Conservation (phyloP, 495 filamentous ascomycete species). For the Penicillium verhagenii region DNA sequence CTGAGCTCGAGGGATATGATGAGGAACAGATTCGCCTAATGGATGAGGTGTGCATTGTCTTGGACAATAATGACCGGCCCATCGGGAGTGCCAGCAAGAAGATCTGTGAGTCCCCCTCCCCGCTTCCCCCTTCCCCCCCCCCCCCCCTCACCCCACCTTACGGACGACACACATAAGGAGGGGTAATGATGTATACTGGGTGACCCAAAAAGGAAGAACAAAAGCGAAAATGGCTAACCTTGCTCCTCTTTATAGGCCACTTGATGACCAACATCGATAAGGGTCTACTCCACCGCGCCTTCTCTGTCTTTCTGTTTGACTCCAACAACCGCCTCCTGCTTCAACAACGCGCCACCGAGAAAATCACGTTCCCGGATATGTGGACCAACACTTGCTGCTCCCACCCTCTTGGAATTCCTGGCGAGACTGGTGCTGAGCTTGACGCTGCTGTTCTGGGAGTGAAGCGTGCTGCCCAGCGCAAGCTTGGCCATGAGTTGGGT, state of each 20-base stretch:
- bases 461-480: slow-evolving; percentile 85
- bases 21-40: slow-evolving; percentile 96
- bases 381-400: slow-evolving; percentile 99
- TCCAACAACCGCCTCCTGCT: slow-evolving; percentile 82
- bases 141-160: no score
- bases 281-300: slow-evolving; percentile 93
- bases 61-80: slow-evolving; percentile 86
- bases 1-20: slow-evolving; percentile 79
- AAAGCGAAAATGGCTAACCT: slow-evolving; percentile 3
- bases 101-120: slow-evolving; percentile 63
- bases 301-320: slow-evolving; percentile 97
- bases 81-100: slow-evolving; percentile 99
- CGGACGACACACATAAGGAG: slow-evolving; percentile 8
- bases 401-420: slow-evolving; percentile 87
- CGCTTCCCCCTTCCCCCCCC: background rate
- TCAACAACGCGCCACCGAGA: slow-evolving; percentile 93
- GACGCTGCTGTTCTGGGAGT: slow-evolving; percentile 79
- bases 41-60: slow-evolving; percentile 98
- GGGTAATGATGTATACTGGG: slow-evolving; percentile 2
- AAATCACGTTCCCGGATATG: slow-evolving; percentile 99
- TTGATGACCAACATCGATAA: slow-evolving; percentile 97
- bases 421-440: slow-evolving; percentile 84
- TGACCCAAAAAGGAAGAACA: background rate
- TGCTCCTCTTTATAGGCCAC: slow-evolving; percentile 63
- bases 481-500: slow-evolving; percentile 91